Evolutionary conservation across 1,139 yeast genomes (phyloP).

Genomic region (Pichia sp.): DNA sequence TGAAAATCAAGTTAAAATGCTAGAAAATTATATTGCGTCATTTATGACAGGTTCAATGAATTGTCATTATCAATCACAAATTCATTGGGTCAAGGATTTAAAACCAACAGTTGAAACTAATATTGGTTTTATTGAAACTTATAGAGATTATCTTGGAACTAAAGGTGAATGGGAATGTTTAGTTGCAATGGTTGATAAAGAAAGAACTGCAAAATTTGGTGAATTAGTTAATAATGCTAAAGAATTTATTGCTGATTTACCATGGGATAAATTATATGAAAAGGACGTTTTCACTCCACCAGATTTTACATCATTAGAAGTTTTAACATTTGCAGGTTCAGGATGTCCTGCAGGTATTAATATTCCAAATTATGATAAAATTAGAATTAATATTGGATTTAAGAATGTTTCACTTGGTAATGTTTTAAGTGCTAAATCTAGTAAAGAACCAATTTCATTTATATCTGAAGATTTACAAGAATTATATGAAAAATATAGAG

Average conservation of each 20-base stretch:
- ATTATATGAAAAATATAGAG: slow-evolving; percentile 63
- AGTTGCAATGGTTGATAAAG: slow-evolving; percentile 88
- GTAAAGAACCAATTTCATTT: slow-evolving; percentile 67
- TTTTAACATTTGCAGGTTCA: slow-evolving; percentile 80
- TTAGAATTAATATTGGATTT: slow-evolving; percentile 74
- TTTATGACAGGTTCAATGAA: slow-evolving; percentile 79
- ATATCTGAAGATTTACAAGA: slow-evolving; percentile 46
- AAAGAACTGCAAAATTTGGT: slow-evolving; percentile 75
- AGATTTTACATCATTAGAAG: slow-evolving; percentile 85
- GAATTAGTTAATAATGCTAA: slow-evolving; percentile 63
- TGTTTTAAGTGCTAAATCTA: slow-evolving; percentile 69
- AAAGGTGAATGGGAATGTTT: slow-evolving; percentile 94
- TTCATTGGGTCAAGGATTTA: slow-evolving; percentile 80
- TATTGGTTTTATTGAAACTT: slow-evolving; percentile 86
- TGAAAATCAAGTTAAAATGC: slow-evolving; percentile 61
- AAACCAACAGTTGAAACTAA: slow-evolving; percentile 82
- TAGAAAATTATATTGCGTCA: slow-evolving; percentile 59
- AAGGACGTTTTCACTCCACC: slow-evolving; percentile 87
- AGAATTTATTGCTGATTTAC: slow-evolving; percentile 56
- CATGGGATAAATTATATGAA: slow-evolving; percentile 71
- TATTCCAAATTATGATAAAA: slow-evolving; percentile 88
- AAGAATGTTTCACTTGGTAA: slow-evolving; percentile 87
- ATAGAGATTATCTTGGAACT: slow-evolving; percentile 86
- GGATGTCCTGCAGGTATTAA: slow-evolving; percentile 93
- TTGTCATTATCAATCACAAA: slow-evolving; percentile 80